Conservation (phyloP, 2,329 filamentous ascomycete species). For the Neurospora sp. region DNA sequence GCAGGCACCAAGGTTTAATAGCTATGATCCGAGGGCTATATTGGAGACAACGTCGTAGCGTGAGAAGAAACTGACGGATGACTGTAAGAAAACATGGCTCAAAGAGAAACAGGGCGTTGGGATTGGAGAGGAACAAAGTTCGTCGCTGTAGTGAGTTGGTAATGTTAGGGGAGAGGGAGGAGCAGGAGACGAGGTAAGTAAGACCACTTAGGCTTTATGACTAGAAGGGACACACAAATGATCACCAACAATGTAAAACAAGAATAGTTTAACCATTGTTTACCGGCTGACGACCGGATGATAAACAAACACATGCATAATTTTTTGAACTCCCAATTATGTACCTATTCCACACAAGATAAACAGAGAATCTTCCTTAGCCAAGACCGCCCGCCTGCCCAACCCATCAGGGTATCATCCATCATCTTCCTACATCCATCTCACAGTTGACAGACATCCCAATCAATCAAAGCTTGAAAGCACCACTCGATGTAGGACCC, state of each 20-base stretch:
- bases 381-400: neutral
- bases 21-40: too few relatives aligned
- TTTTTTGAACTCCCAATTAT: neutral
- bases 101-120: too few relatives aligned
- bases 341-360: neutral
- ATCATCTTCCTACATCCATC: neutral
- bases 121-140: too few relatives aligned
- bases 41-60: too few relatives aligned
- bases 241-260: neutral
- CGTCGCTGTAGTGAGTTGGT: too few relatives aligned
- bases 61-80: too few relatives aligned
- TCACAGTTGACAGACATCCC: neutral
- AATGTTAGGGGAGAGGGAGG: too few relatives aligned
- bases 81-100: too few relatives aligned
- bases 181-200: too few relatives aligned
- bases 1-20: too few relatives aligned
- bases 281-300: neutral
- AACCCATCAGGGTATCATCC: neutral
- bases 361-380: neutral
- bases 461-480: constrained; percentile 50
- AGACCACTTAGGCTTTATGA: neutral
- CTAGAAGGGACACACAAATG: neutral
- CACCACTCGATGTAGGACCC: constrained; percentile 40
- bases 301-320: neutral
- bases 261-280: neutral